Evolutionary conservation across 1,284 basidiomycete species (phyloP).

Genomic region (Microbotryomycetes sp.): DNA sequence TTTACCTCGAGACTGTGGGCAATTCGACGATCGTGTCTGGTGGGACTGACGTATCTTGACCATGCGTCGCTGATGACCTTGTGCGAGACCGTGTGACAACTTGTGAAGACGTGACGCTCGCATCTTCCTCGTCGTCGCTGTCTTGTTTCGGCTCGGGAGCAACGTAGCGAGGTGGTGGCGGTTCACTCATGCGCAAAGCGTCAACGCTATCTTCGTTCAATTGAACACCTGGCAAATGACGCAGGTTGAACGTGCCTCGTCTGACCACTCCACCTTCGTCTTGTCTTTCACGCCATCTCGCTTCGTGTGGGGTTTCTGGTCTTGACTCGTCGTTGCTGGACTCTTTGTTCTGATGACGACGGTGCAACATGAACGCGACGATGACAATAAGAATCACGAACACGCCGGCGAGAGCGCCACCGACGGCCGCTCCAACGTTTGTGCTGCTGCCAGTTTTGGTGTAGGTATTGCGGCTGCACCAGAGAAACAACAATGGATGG

Average conservation of each 20-base stretch:
- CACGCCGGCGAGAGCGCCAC: slow-evolving; percentile 13
- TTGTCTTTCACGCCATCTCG: neutral
- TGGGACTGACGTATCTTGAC: neutral
- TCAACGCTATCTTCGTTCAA: slow-evolving; percentile 16
- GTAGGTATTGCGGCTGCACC: neutral
- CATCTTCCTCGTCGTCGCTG: neutral
- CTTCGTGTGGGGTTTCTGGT: neutral
- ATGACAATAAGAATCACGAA: slow-evolving; percentile 1
- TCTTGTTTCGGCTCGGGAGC: neutral
- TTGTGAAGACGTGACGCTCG: neutral
- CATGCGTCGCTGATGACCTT: neutral
- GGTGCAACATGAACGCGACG: slow-evolving; percentile 2
- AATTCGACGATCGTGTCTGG: neutral
- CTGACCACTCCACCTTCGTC: slow-evolving; percentile 1
- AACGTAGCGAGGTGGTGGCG: slow-evolving; percentile 6
- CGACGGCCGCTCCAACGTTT: neutral
- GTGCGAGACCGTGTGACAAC: neutral
- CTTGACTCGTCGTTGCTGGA: neutral
- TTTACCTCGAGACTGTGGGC: neutral
- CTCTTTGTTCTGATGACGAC: neutral
- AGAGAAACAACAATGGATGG: neutral
- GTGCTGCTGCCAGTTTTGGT: neutral
- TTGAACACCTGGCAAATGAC: slow-evolving; percentile 4
- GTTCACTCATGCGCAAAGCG: neutral
- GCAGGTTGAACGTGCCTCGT: slow-evolving; percentile 25